Evolutionary conservation across 75 land plant genomes (phyloP), one percentile per base, ranked within the genome.

Genomic region (Pinus albicaulis): DNA sequence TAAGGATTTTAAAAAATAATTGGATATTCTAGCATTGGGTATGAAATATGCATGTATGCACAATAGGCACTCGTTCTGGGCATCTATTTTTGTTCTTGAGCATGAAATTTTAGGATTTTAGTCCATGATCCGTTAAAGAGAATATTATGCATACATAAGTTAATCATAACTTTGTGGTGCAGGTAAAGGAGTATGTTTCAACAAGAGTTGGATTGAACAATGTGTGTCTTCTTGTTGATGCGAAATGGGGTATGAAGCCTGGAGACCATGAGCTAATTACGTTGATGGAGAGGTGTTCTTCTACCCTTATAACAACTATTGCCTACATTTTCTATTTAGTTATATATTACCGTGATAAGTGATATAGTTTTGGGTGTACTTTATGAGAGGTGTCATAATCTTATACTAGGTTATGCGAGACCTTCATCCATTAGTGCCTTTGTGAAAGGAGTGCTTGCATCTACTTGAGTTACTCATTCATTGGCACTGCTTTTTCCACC

Each of bases 221-320:
- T 72, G 96, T 95, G 1, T 98, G 95, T 69, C 81, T 98, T 78
- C 88, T 97, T 68, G 79, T 97, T 66, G 99, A 97, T 79, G 83
- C 99, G 31, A 89, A 95, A 77, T 95, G 99, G 98, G 99, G 99
- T 17, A 80, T 96, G 84, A 96, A 94, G 80, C 98, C 91, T 52
- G 88, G 92, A 76, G 99, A 97, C 80, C 85, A 92, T 79, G 98
- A 97, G 66, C 87, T 97, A 22, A 85, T 97, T 77, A 77, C 85
- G 59, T 78, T 92, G 72, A 92, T 97, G 95, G 98, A 97, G 75
- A 91, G 90, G 97, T 96, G 71, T n/a, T 44, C 62, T 58, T 73
- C 38, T 25, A 55, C 44, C 44, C 17, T 23, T 75, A n/a, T 31
- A 14, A 55, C 17, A 36, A 31, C 28, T 60, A 59, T 68, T 68